These are phyloP conservation scores for Myxozyma sirexii DNA, from an alignment of 805 yeast species.

Conservation along the genomic window DNA sequence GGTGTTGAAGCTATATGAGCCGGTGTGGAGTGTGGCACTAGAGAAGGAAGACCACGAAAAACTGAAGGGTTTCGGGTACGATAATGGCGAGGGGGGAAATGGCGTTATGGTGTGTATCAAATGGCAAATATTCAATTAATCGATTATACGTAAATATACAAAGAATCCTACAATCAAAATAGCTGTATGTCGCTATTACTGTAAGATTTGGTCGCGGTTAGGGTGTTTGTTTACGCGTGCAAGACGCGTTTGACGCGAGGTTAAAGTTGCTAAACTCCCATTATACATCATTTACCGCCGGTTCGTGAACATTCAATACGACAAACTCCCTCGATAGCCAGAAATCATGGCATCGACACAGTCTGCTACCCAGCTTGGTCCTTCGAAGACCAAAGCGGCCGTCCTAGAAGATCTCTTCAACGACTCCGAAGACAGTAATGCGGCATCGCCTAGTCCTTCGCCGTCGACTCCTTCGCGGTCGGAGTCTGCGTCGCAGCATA, in stretches of 20 bases:
- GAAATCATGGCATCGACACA: no score
- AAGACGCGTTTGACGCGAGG: neutral
- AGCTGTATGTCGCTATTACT: no score
- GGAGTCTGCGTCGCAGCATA: slow-evolving; percentile 1
- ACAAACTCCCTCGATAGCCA: no score
- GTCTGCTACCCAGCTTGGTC: neutral
- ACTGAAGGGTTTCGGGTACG: slow-evolving; percentile 6
- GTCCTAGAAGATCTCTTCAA: slow-evolving; percentile 2
- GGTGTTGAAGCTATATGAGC: slow-evolving; percentile 17
- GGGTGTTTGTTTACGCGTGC: neutral
- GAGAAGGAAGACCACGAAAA: neutral
- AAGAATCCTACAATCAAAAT: neutral
- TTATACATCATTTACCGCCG: neutral
- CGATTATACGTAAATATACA: neutral
- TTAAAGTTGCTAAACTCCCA: neutral
- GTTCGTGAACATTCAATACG: no score
- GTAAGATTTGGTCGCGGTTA: neutral
- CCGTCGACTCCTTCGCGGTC: neutral
- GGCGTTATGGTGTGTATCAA: slow-evolving; percentile 18
- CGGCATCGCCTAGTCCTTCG: neutral
- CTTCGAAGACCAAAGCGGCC: neutral
- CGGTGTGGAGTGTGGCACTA: slow-evolving; percentile 19
- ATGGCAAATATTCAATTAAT: slow-evolving; percentile 8
- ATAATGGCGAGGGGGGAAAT: neutral
- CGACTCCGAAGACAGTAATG: neutral